phyloP scores from a whole-genome alignment of 345 rosid species.

The Eucalyptus fibrosa region DNA sequence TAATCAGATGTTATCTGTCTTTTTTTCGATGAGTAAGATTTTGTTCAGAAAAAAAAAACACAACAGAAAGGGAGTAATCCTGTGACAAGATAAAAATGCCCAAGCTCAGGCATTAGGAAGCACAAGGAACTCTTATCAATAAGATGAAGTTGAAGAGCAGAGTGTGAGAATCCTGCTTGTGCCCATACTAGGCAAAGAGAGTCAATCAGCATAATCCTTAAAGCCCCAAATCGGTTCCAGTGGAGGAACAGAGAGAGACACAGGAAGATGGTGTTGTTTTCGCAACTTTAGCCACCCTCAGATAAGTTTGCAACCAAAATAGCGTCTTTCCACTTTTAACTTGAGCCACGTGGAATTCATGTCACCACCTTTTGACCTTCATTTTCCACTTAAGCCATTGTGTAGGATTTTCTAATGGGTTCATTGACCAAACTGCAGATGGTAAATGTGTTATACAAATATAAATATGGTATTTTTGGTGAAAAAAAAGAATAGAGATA shows the following conservation, averaged over 20 bases:
- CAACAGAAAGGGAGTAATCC: accelerated
- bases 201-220: not conserved
- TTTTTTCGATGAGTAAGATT: not conserved
- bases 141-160: too few species aligned
- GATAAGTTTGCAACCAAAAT: too few species aligned
- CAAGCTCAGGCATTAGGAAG: not conserved
- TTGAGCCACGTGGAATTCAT: too few species aligned
- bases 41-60: not conserved
- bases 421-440: accelerated
- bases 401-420: too few species aligned
- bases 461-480: too few species aligned
- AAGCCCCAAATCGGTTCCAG: not conserved
- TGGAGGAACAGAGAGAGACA: not conserved
- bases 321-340: too few species aligned
- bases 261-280: not conserved
- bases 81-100: not conserved
- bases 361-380: too few species aligned
- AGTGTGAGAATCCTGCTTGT: too few species aligned
- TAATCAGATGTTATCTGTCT: not conserved
- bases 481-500: too few species aligned
- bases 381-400: too few species aligned
- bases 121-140: not conserved
- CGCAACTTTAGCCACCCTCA: not conserved
- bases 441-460: too few species aligned
- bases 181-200: not conserved